phyloP scores from a whole-genome alignment of 2,329 filamentous ascomycete species.

The Chlorencoelia australis region DNA sequence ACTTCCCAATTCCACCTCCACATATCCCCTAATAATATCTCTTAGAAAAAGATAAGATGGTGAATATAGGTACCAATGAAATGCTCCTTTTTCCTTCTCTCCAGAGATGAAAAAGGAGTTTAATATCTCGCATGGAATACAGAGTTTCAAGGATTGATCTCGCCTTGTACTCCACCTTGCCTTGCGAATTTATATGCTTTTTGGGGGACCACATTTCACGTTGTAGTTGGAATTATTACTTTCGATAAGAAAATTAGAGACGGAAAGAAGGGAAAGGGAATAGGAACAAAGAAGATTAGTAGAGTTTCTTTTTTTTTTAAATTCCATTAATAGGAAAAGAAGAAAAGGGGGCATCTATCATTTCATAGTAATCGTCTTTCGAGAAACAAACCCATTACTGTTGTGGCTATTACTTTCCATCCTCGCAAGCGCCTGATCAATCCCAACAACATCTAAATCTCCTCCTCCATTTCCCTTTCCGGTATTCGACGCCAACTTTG shows the following conservation, averaged over 20 bases:
- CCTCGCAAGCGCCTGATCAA: conserved; percentile 47
- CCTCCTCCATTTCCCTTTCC: conserved; percentile 6
- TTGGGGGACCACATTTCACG: conserved; percentile 3
- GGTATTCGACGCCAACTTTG: conserved; percentile 4
- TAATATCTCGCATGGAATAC: conserved; percentile 65
- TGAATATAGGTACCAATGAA: conserved; percentile 1
- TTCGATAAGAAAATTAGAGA: background rate
- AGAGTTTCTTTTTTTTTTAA: background rate
- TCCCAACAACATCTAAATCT: conserved; percentile 51
- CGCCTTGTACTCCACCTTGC: conserved; percentile 69
- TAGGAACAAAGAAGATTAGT: background rate
- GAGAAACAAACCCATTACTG: conserved; percentile 13
- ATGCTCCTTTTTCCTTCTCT: background rate
- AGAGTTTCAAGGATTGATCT: conserved; percentile 64
- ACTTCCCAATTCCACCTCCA: background rate
- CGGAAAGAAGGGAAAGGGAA: background rate
- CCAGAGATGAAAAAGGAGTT: conserved; percentile 13
- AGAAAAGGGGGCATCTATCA: conserved; percentile 2
- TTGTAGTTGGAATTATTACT: background rate
- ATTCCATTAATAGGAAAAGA: conserved; percentile 1
- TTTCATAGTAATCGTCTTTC: conserved; percentile 2
- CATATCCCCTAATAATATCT: conserved; percentile 1
- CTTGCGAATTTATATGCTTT: conserved; percentile 41
- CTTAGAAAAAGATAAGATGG: too few relatives aligned
- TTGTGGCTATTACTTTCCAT: conserved; percentile 34